A percentile compares a stretch with the other conserved stretches of the same genome.
Evolutionary conservation across 1,139 yeast genomes (phyloP).

Genomic region (Yamadazyma mexicana): DNA sequence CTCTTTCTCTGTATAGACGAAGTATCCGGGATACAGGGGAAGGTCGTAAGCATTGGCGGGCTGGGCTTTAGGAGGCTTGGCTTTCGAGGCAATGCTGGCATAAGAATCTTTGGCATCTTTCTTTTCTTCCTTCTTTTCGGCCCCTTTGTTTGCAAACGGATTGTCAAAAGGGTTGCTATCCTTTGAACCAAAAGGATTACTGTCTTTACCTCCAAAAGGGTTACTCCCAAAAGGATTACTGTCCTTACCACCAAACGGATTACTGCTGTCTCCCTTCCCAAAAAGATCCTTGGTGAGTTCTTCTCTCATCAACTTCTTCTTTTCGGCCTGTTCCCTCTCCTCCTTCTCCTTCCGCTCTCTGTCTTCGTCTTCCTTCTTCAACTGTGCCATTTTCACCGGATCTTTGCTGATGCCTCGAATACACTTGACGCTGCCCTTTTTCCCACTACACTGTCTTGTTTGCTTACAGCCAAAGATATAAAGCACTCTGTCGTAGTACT

Average conservation of each 20-base stretch:
- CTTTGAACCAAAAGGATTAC: constrained; percentile 10
- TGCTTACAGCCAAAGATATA: constrained; percentile 77
- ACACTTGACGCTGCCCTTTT: constrained; percentile 69
- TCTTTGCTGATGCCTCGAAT: constrained; percentile 73
- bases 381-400: constrained; percentile 42
- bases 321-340: constrained; percentile 41
- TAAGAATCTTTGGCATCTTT: too few relatives aligned
- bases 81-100: background rate
- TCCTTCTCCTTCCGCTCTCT: constrained; percentile 37
- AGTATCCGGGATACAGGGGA: constrained; percentile 62
- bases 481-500: constrained; percentile 76
- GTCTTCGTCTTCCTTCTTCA: constrained; percentile 38
- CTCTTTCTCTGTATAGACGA: constrained; percentile 70
- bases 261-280: constrained; percentile 19
- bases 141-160: constrained; percentile 2
- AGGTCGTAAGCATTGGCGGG: constrained; percentile 7
- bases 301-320: constrained; percentile 40
- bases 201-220: constrained; percentile 43
- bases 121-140: constrained; percentile 6
- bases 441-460: constrained; percentile 57
- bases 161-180: constrained; percentile 28
- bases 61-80: constrained; percentile 3
- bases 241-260: constrained; percentile 28
- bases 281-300: constrained; percentile 48
- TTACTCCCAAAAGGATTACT: constrained; percentile 33